Conservation (phyloP, 371 early-diverging fungal species). For the Rhizopus delemar region DNA sequence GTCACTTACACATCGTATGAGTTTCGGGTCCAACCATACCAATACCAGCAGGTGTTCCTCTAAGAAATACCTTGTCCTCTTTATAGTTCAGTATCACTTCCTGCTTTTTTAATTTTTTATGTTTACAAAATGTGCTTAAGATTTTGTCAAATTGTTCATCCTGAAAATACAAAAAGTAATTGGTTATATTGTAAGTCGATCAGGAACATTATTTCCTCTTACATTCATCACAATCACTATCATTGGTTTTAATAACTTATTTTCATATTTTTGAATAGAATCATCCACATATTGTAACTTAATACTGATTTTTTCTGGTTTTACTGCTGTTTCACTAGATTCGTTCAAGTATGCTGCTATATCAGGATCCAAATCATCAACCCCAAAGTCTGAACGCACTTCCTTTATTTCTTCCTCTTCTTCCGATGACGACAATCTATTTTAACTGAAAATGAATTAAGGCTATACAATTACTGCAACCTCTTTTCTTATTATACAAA, state of each 20-base stretch:
- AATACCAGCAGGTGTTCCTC: constrained; percentile 42
- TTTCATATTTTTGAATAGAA: neutral
- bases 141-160: constrained; percentile 36
- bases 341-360: constrained; percentile 16
- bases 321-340: neutral
- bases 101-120: constrained; percentile 25
- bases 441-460: too few species aligned
- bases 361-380: constrained; percentile 48
- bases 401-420: too few species aligned
- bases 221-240: constrained; percentile 42
- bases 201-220: neutral
- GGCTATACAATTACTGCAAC: too few species aligned
- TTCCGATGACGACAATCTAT: too few species aligned
- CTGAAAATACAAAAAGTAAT: constrained; percentile 16
- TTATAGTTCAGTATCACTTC: constrained; percentile 38
- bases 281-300: constrained; percentile 28
- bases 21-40: constrained; percentile 24
- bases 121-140: constrained; percentile 26
- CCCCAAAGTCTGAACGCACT: neutral
- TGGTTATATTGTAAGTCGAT: neutral
- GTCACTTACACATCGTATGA: constrained; percentile 23
- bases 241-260: constrained; percentile 28
- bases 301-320: constrained; percentile 31
- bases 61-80: constrained; percentile 32
- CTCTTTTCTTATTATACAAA: too few species aligned